Conservation (phyloP, 164 flowering plant species). For the Tetrastigma voinierianum region DNA sequence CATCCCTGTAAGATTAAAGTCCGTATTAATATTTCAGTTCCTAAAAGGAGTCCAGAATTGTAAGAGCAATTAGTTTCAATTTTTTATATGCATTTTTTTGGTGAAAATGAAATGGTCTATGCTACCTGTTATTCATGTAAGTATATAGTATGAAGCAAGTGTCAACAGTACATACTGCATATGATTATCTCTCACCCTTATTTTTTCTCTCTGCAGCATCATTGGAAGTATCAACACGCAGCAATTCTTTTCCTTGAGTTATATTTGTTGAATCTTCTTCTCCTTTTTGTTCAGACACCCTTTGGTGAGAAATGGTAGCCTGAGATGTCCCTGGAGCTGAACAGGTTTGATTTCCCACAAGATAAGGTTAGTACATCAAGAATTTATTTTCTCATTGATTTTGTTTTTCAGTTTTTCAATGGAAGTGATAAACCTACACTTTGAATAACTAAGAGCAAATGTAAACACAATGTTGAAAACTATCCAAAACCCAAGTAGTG, state of each 20-base stretch:
- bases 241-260: neutral
- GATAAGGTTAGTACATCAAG: neutral
- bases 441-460: constrained; percentile 23
- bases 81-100: too few relatives aligned
- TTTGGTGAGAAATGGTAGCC: constrained; percentile 20
- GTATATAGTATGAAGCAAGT: neutral
- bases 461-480: constrained; percentile 29
- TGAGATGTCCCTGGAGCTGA: constrained; percentile 30
- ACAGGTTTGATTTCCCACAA: neutral
- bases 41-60: neutral
- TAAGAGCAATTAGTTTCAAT: too few relatives aligned
- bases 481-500: constrained; percentile 30
- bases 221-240: neutral
- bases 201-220: neutral
- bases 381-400: neutral
- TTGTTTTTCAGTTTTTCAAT: neutral
- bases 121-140: neutral
- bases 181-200: constrained; percentile 8
- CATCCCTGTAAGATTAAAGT: constrained; percentile 14
- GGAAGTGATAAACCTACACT: constrained; percentile 19
- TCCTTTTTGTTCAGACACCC: constrained; percentile 12
- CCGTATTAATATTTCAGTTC: neutral
- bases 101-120: neutral
- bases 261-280: constrained; percentile 1
- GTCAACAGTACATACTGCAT: too few relatives aligned